Base-by-base conservation (phyloP, 768 basidiomycete species). In the Boletus reticulatus region DNA sequence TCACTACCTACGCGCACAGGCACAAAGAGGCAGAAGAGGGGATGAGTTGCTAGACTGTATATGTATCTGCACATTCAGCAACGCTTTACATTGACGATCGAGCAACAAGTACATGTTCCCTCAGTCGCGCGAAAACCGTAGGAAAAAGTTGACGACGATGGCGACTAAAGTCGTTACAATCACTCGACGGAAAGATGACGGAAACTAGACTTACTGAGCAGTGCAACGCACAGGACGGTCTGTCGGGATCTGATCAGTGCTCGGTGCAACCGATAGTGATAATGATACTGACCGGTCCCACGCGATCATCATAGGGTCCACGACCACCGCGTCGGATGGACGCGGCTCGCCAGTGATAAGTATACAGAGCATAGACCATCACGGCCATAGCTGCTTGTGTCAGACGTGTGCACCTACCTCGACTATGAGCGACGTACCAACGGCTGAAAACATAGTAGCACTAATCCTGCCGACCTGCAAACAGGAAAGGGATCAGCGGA, bases 341-440 rank as follows among this genome's bases (percentile, higher is more conserved):
- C 27, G 85, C 83, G 8, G 96, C 97, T 59, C 97, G 84, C 92
- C 94, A 96, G 69, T 98, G 96, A 70, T 94, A 99, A 41, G 94
- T 93, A 62, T 89, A 88, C 14, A 99, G 74, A 3, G 97, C 96
- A 71, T 99, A 99, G 11, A 92, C 69, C 97, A 99, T 98, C 56
- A 98, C 94, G 20, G 84, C 92, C 85, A 98, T 91, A 37, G 96
- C 96, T 96, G 50, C 29, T 29, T 44, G 43, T 27, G 39, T 67
- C 49, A 68, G 55, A 58, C n/a, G 24, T 44, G 19, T 17, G 42
- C 43, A 43, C 16, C 29, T 46, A 44, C 27, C 22, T 24, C 4
- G 43, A 42, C 42, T 16, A 19, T 24, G 20, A 46, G 19, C 7
- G 38, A 78, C 87, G 54, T 62, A 94, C 94, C 93, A 60, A 98